Evolutionary conservation across 108 stramenopile genomes (phyloP), one percentile per base, ranked within the genome.

Genomic region (Fragilariopsis cylindrus): DNA sequence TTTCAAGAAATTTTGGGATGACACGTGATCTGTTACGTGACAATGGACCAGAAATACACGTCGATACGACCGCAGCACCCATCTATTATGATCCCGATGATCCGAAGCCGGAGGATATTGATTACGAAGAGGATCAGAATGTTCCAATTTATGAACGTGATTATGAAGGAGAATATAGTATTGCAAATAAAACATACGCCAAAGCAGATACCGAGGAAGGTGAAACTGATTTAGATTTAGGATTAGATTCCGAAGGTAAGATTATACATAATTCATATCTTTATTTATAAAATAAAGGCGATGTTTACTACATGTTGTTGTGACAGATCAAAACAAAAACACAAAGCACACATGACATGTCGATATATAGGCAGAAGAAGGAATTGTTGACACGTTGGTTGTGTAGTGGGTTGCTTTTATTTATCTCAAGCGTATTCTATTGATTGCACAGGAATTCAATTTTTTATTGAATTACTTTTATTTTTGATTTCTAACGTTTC

Each of bases 1-100:
- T 65, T 68, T 15, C 49, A 53, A 7, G 49, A 67, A 41, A 68
- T 58, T 73, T 15, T 63, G 45, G 55, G 69, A 81, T 77, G 82
- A 74, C 19, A 65, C 63, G 15, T 72, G 62, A 63, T 45, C 39
- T 68, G 1, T 18, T 68, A 13, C 67, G 67, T 44, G 67, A 52
- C 5, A 48, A 44, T 5, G 90, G 88, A 39, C 89, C 88, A 8
- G 85, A 81, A 15, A 90, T 94, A 8, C 56, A 79, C 5, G 82
- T 90, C 47, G 74, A 60, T 4, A 75, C 62, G 84, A 39, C 85
- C 85, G 60, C 64, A 75, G 65, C 48, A 7, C 80, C 71, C 70
- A 68, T 70, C 16, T 93, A 67, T 46, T 52, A 60, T 65, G 87
- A 85, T 78, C 86, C 77, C 30, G 78, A 87, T 15, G 89, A 91